Percentiles rank a stretch among this genome's conserved stretches.
Evolutionary conservation across 305 asterid genomes (phyloP).

Genomic region (Fraxinus floribunda): DNA sequence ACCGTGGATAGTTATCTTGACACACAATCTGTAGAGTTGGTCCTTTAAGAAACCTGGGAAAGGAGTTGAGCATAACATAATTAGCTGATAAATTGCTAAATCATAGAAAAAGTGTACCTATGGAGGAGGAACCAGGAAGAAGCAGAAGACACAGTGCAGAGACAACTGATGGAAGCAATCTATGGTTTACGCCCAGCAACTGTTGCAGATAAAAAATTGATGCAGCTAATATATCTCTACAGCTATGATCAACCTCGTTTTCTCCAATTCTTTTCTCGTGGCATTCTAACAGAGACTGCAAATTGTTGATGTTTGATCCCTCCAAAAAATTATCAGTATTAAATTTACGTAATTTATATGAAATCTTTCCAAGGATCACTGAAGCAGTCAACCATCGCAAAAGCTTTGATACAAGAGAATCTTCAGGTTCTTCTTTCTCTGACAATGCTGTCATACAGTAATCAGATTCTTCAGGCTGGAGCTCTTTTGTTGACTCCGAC

Average conservation of each 20-base stretch:
- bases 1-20: background rate
- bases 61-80: background rate
- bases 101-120: constrained; percentile 48
- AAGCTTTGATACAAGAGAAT: constrained; percentile 65
- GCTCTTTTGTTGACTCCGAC: constrained; percentile 35
- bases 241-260: constrained; percentile 24
- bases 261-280: constrained; percentile 30
- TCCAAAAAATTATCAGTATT: constrained; percentile 30
- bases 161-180: constrained; percentile 67
- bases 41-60: background rate
- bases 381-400: constrained; percentile 88
- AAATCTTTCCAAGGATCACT: constrained; percentile 59
- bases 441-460: constrained; percentile 21
- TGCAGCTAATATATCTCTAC: constrained; percentile 51
- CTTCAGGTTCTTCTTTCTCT: constrained; percentile 36
- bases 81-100: background rate
- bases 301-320: constrained; percentile 31
- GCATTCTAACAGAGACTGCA: constrained; percentile 54
- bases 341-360: constrained; percentile 33
- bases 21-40: background rate
- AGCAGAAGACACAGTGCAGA: constrained; percentile 73
- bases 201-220: constrained; percentile 71
- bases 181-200: constrained; percentile 44
- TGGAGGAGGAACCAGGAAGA: constrained; percentile 32
- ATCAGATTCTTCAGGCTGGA: constrained; percentile 37